Base-by-base conservation (phyloP, 2,329 filamentous ascomycete genomes). In the Scytalidium lignicola region DNA sequence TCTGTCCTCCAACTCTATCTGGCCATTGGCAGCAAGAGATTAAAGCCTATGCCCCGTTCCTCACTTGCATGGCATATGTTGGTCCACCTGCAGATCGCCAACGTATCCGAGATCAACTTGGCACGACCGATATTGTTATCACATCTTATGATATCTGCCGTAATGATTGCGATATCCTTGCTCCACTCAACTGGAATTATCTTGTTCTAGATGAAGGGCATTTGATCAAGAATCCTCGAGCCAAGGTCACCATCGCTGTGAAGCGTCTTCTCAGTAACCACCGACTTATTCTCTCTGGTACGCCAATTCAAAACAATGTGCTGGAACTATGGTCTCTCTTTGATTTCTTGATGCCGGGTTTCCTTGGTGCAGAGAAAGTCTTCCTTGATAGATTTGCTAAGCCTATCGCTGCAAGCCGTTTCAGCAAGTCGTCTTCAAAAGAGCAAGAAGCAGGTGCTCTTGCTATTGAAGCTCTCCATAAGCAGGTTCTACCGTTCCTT, bases 11-110 rank as follows among this genome's bases (percentile, higher is more conserved):
- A 1, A 97, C 93, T 0, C 76, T 99, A 20, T 96, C 93, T 17
- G 93, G 95, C 8, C 93, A 99, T 69, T 99, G 93, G 93, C 91
- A 96, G 67, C 93, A 99, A 65, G 93, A 99, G 66, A 91, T 99
- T 60, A 90, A 88, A 64, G 86, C 90, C 44, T 99, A 96, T 62
- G 92, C 95, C 1, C 93, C 93, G 0, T 99, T 99, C 78, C 76
- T 99, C 41, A 86, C 80, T 23, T 90, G 90, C 32, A 85, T 90
- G 4, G 87, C 92, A 2, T 99, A 97, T 62, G 91, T 97, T 49
- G 93, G 93, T 1, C 86, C 90, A 2, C 91, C 93, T 0, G 74
- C 78, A 1, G 90, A 97, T 66, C 85, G 93, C 56, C 80, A 82
- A 55, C 80, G 81, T 32, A 76, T 92, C 58, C 82, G 85, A 56